A percentile compares a stretch with the other conserved stretches of the same genome.
These are phyloP conservation scores for Fagus crenata DNA, from an alignment of 306 rosid species.

Conservation along the genomic window DNA sequence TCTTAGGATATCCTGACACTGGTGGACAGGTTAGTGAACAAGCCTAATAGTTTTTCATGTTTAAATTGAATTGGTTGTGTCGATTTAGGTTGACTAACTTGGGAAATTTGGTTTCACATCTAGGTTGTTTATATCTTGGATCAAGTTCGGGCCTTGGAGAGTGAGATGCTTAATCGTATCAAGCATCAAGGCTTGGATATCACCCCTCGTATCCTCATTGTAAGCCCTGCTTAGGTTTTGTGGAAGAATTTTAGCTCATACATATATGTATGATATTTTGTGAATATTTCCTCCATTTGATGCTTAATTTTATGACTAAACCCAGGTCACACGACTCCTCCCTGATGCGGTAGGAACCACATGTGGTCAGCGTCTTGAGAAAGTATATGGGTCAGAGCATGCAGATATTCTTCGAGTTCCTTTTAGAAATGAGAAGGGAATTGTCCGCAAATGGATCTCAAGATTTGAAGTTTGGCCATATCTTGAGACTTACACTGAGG, in stretches of 20 bases:
- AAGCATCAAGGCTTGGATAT: slow-evolving; percentile 90
- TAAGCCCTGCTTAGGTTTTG: slow-evolving; percentile 34
- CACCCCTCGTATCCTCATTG: slow-evolving; percentile 87
- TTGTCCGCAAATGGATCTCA: slow-evolving; percentile 93
- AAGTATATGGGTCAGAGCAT: slow-evolving; percentile 68
- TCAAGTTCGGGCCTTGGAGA: slow-evolving; percentile 98
- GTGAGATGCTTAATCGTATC: slow-evolving; percentile 86
- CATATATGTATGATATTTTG: background rate
- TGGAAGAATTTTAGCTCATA: slow-evolving; percentile 10
- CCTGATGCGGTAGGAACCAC: slow-evolving; percentile 98
- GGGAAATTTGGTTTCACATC: slow-evolving; percentile 12
- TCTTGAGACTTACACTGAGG: slow-evolving; percentile 93
- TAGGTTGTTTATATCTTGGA: slow-evolving; percentile 98
- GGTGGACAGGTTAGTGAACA: slow-evolving; percentile 78
- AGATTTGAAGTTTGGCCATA: slow-evolving; percentile 99
- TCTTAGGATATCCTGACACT: slow-evolving; percentile 96
- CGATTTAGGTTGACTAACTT: background rate
- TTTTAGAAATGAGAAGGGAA: slow-evolving; percentile 73
- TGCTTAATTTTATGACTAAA: slow-evolving; percentile 8
- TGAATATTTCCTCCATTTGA: slow-evolving; percentile 12
- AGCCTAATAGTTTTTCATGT: background rate
- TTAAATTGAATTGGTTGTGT: background rate
- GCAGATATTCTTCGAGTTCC: slow-evolving; percentile 91
- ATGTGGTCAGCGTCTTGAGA: slow-evolving; percentile 89
- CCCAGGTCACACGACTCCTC: slow-evolving; percentile 88